These are phyloP conservation scores for Cladophialophora psammophila DNA, from an alignment of 2,329 filamentous ascomycete species.

Conservation along the genomic window DNA sequence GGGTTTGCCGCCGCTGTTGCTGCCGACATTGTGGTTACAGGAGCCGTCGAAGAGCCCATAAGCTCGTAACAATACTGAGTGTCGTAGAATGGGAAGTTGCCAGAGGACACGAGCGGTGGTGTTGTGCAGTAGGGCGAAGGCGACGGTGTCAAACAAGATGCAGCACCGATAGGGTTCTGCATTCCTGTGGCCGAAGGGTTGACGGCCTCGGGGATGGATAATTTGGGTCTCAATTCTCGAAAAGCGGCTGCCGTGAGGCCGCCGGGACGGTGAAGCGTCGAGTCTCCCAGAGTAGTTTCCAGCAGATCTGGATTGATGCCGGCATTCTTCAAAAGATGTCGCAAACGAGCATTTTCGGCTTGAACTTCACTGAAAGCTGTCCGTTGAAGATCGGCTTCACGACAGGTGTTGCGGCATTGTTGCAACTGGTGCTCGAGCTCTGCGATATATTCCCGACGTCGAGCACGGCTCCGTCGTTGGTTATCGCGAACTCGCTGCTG, in stretches of 20 bases:
- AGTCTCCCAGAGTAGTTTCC: conserved; percentile 16
- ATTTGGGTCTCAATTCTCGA: conserved; percentile 27
- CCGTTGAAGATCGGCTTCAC: conserved; percentile 33
- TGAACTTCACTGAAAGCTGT: conserved; percentile 29
- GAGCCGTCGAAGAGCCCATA: background rate
- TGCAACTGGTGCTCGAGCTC: conserved; percentile 37
- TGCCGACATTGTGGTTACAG: background rate
- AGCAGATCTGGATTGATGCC: conserved; percentile 31
- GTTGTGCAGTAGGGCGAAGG: background rate
- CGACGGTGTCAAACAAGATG: background rate
- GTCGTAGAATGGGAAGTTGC: conserved; percentile 7
- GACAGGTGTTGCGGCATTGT: conserved; percentile 32
- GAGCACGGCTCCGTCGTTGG: conserved; percentile 39
- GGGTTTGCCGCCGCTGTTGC: background rate
- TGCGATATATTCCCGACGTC: conserved; percentile 36
- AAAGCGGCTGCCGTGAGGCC: conserved; percentile 4
- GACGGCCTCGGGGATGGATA: background rate
- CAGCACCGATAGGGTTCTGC: background rate
- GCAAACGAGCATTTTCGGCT: conserved; percentile 32
- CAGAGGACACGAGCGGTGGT: background rate
- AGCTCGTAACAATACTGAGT: background rate
- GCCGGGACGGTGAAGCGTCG: background rate
- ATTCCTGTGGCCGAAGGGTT: background rate
- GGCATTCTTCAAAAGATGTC: conserved; percentile 21
- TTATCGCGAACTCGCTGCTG: conserved; percentile 40